Evolutionary conservation across 176 grass and related monocot species (phyloP).

Genomic region (Phyllostachys edulis): DNA sequence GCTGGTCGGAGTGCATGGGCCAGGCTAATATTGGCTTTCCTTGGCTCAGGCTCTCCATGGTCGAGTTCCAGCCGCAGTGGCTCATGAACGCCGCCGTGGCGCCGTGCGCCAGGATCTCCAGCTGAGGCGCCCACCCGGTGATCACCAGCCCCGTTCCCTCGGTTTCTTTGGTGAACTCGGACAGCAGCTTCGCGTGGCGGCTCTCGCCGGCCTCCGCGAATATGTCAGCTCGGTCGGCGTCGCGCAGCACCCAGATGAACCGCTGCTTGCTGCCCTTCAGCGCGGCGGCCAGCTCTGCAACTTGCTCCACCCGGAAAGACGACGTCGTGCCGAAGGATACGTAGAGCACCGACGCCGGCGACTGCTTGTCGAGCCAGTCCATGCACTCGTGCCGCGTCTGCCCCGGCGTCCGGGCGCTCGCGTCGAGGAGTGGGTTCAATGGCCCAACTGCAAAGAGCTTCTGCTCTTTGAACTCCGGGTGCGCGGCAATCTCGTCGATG

Average conservation of each 20-base stretch:
- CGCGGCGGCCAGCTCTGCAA: conserved; percentile 47
- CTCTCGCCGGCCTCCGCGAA: background rate
- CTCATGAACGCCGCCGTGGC: conserved; percentile 71
- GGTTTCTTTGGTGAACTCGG: conserved; percentile 1
- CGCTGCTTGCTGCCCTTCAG: conserved; percentile 36
- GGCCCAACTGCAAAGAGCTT: conserved; percentile 53
- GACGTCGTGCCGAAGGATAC: conserved; percentile 60
- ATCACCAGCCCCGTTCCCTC: conserved; percentile 46
- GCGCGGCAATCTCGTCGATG: conserved; percentile 24
- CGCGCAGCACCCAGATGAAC: conserved; percentile 73
- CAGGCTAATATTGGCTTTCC: conserved; percentile 64
- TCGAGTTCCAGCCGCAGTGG: conserved; percentile 87
- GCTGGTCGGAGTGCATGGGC: conserved; percentile 84
- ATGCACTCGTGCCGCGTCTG: conserved; percentile 30
- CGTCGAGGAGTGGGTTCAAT: conserved; percentile 22
- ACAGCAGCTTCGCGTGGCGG: background rate
- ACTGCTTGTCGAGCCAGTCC: conserved; percentile 49
- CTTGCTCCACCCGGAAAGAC: conserved; percentile 38
- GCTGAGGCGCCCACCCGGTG: conserved; percentile 77
- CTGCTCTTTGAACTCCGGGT: conserved; percentile 8
- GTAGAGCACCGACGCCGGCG: conserved; percentile 44
- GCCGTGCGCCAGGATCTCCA: conserved; percentile 59
- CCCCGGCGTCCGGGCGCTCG: background rate
- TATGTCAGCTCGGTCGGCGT: conserved; percentile 44
- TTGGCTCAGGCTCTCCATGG: conserved; percentile 64